A percentile compares a stretch with the other conserved stretches of the same genome.
Evolutionary conservation across 176 grass and related monocot genomes (phyloP).

Genomic region (Eleusine indica): DNA sequence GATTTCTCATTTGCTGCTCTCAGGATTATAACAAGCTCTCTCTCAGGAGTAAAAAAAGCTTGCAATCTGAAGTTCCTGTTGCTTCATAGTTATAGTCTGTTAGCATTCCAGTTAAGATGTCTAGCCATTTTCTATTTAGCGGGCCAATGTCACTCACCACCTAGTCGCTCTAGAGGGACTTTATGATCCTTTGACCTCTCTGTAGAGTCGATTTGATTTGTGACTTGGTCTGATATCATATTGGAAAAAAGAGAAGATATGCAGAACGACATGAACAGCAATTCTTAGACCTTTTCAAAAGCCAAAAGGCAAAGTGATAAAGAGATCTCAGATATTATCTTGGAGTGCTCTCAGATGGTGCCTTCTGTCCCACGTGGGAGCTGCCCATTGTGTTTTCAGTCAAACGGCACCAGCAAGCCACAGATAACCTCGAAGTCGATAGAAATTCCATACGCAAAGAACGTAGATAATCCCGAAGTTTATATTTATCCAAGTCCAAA

Average conservation of each 20-base stretch:
- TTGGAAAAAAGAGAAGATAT: slow-evolving; percentile 18
- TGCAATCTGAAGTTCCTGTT: slow-evolving; percentile 46
- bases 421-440: background rate
- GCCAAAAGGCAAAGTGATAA: slow-evolving; percentile 37
- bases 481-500: slow-evolving; percentile 23
- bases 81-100: slow-evolving; percentile 32
- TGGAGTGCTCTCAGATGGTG: background rate
- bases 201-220: slow-evolving; percentile 35
- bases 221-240: slow-evolving; percentile 23
- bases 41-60: slow-evolving; percentile 47
- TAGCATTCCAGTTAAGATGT: background rate
- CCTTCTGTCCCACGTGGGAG: slow-evolving; percentile 12
- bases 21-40: slow-evolving; percentile 70
- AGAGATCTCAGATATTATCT: slow-evolving; percentile 39
- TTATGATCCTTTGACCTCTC: slow-evolving; percentile 18
- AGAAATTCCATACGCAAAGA: background rate
- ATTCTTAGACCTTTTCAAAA: slow-evolving; percentile 29
- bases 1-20: slow-evolving; percentile 15
- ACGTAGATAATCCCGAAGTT: background rate
- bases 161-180: slow-evolving; percentile 12
- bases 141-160: background rate
- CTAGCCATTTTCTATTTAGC: slow-evolving; percentile 26
- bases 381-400: background rate
- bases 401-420: background rate
- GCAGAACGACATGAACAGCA: slow-evolving; percentile 38